phyloP scores from a whole-genome alignment of 2,329 filamentous ascomycete species.

The Aspergillus puulaauensis region DNA sequence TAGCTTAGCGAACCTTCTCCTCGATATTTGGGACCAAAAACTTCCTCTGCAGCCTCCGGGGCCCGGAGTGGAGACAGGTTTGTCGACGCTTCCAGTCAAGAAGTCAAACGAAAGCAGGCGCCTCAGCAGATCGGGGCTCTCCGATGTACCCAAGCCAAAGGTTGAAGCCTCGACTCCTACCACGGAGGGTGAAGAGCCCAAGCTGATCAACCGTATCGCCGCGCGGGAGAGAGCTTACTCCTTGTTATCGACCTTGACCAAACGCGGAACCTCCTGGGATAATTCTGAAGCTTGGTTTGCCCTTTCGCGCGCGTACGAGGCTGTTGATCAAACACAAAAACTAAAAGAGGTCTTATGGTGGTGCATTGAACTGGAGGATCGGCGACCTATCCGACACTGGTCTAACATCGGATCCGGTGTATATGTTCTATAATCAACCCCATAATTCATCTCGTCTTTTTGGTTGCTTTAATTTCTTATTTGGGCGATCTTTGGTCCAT shows the following conservation, averaged over 20 bases:
- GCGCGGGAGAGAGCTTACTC: slow-evolving; percentile 86
- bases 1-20: slow-evolving; percentile 77
- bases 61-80: slow-evolving; percentile 26
- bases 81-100: slow-evolving; percentile 22
- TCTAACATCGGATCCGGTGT: slow-evolving; percentile 64
- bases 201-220: slow-evolving; percentile 77
- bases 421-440: slow-evolving; percentile 58
- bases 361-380: slow-evolving; percentile 93
- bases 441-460: slow-evolving; percentile 6
- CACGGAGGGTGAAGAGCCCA: slow-evolving; percentile 54
- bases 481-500: slow-evolving; percentile 1
- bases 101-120: slow-evolving; percentile 8
- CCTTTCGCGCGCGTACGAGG: slow-evolving; percentile 82
- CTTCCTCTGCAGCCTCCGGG: slow-evolving; percentile 35
- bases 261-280: slow-evolving; percentile 85
- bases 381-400: slow-evolving; percentile 77
- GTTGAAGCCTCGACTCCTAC: not conserved
- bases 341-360: slow-evolving; percentile 95
- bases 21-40: slow-evolving; percentile 73
- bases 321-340: slow-evolving; percentile 80
- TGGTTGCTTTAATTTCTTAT: slow-evolving; percentile 3
- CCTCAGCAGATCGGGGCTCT: not conserved
- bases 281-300: slow-evolving; percentile 90
- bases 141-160: slow-evolving; percentile 1
- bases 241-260: slow-evolving; percentile 78